Base-by-base conservation (phyloP, 345 rosid species). In the Eucalyptus curtisii region DNA sequence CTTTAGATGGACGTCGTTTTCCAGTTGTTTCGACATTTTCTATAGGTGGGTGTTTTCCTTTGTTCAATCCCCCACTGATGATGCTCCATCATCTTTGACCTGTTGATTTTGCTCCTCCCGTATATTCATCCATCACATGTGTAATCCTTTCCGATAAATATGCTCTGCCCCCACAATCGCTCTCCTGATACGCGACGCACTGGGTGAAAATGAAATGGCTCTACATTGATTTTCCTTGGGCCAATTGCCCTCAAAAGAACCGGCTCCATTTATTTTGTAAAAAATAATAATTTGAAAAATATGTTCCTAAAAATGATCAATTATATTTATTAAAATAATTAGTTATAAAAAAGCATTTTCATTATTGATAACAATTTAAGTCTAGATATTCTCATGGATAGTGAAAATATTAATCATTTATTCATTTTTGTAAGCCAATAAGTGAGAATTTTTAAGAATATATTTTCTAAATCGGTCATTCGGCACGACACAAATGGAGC, bases 401-500 rank as follows among this genome's bases (percentile, higher is more conserved):
- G 24, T 52, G 55, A 52, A 52, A 17, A 17, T 52, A 52, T 52
- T 52, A 52, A 7, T 19, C 1, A 17, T 52, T 52, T 52, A 19
- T 52, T 52, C 55, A 52, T 7, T 52, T 52, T 52, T 52, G 24
- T 52, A 19, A 52, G 55, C 0, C 55, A 19, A 52, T 52, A 52
- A 52, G 55, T 19, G 24, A 52, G 0, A 19, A 52, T 52, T 52
- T 52, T 52, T 1, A 52, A 52, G 24, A 52, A 52, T 19, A 19
- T 19, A 52, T 52, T 52, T 52, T 52, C 55, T 52, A 52, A 1
- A 52, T 19, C 0, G 10, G 4, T 19, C 55, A 52, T 52, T 52
- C 0, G 7, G 24, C 24, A 19, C 0, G 4, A 1, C 55, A 19
- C 55, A 52, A 52, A 19, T 0, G 10, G 55, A 52, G 64, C 13